Percentiles rank a stretch among this genome's conserved stretches.
Evolutionary conservation across 139 green algal genomes (phyloP).

Genomic region (Penium margaritaceum): DNA sequence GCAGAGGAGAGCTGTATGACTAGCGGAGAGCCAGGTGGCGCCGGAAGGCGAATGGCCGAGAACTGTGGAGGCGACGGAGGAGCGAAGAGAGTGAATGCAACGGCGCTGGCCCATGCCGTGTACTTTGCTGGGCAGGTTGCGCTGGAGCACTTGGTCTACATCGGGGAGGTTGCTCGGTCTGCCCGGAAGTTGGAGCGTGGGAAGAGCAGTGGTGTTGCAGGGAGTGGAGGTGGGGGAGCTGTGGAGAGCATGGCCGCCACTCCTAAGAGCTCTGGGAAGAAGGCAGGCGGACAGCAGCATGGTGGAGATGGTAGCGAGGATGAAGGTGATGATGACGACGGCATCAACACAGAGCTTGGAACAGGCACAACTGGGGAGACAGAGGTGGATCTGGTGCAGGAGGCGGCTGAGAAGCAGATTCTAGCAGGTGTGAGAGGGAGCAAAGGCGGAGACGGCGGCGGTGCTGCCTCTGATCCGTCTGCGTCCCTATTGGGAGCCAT

Average conservation of each 20-base stretch:
- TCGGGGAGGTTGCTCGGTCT: no score
- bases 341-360: slow-evolving; percentile 34
- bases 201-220: not conserved
- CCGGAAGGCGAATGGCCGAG: no score
- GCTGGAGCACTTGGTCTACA: slow-evolving; percentile 70
- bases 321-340: not conserved
- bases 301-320: not conserved
- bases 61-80: no score
- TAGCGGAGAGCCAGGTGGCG: no score
- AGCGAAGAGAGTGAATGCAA: no score
- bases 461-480: not conserved
- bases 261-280: no score
- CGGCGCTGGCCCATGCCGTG: no score
- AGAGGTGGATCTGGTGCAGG: slow-evolving; percentile 35
- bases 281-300: not conserved
- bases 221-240: slow-evolving; percentile 25
- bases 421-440: slow-evolving; percentile 59
- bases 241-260: no score
- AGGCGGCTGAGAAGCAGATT: slow-evolving; percentile 54
- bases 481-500: slow-evolving; percentile 56
- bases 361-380: slow-evolving; percentile 24
- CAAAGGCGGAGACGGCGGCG: not conserved
- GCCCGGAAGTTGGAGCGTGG: not conserved
- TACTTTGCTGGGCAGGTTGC: slow-evolving; percentile 72
- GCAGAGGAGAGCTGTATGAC: no score